phyloP scores from a whole-genome alignment of 306 rosid genomes.

The Macrotyloma uniflorum region DNA sequence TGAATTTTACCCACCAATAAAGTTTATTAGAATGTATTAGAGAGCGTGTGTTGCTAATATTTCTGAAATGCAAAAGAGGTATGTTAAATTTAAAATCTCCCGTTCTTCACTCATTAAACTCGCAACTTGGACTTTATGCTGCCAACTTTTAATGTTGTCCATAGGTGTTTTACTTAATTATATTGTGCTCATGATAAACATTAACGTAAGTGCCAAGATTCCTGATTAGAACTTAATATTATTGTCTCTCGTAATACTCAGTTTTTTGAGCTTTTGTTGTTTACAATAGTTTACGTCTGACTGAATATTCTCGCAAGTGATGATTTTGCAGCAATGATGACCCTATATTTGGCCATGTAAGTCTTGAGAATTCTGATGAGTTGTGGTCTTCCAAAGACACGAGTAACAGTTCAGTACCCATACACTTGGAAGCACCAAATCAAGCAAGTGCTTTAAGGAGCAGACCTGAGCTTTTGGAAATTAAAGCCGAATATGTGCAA shows the following conservation, averaged over 20 bases:
- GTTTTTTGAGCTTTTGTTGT: neutral
- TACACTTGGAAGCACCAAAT: conserved; percentile 43
- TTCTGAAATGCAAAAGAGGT: neutral
- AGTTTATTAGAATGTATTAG: neutral
- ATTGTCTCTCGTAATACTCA: neutral
- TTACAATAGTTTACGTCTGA: conserved; percentile 43
- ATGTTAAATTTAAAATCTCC: neutral
- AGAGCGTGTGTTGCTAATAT: neutral
- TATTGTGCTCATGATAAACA: neutral
- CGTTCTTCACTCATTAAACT: neutral
- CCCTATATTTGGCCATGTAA: conserved; percentile 59
- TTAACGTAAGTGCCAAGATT: neutral
- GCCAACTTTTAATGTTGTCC: neutral
- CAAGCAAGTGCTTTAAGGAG: conserved; percentile 39
- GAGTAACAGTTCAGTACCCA: conserved; percentile 42
- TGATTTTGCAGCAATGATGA: conserved; percentile 78
- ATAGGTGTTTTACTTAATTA: neutral
- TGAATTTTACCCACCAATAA: neutral
- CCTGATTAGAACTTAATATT: neutral
- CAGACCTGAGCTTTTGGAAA: conserved; percentile 44
- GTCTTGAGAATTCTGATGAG: conserved; percentile 56
- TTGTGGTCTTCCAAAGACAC: conserved; percentile 69
- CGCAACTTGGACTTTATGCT: neutral
- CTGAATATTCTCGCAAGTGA: conserved; percentile 59
- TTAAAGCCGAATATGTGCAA: conserved; percentile 50